phyloP scores from a whole-genome alignment of 225 moss, liverwort and hornwort genomes.

The Rhytidiadelphus loreus region DNA sequence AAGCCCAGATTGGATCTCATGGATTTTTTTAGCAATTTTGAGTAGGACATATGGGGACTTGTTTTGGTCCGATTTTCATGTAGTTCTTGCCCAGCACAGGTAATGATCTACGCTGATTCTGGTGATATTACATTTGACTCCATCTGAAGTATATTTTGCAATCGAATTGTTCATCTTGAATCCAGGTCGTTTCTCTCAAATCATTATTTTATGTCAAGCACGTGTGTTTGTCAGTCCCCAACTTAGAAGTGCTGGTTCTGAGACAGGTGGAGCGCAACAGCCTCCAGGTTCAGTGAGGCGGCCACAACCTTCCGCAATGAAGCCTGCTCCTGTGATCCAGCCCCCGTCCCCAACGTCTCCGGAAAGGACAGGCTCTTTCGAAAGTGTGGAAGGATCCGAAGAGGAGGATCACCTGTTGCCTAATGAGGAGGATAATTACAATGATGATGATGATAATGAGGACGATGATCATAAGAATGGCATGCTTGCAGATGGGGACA shows the following conservation, averaged over 20 bases:
- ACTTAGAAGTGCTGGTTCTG: not conserved
- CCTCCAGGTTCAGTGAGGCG: constrained; percentile 7
- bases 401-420: constrained; percentile 33
- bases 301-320: constrained; percentile 4
- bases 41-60: not conserved
- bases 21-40: not conserved
- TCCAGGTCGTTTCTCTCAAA: not conserved
- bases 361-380: constrained; percentile 9
- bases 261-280: constrained; percentile 11
- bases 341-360: constrained; percentile 35
- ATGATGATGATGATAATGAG: constrained; percentile 3
- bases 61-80: not conserved
- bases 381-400: constrained; percentile 37
- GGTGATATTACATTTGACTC: not conserved
- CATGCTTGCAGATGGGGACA: constrained; percentile 7
- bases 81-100: not conserved
- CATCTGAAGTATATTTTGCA: not conserved
- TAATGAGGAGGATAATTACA: constrained; percentile 24
- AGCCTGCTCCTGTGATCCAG: constrained; percentile 4
- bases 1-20: not conserved
- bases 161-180: not conserved
- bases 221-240: not conserved
- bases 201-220: not conserved
- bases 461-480: constrained; percentile 2
- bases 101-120: not conserved